phyloP scores from a whole-genome alignment of 176 grass and related monocot genomes.

The Themeda triandra region DNA sequence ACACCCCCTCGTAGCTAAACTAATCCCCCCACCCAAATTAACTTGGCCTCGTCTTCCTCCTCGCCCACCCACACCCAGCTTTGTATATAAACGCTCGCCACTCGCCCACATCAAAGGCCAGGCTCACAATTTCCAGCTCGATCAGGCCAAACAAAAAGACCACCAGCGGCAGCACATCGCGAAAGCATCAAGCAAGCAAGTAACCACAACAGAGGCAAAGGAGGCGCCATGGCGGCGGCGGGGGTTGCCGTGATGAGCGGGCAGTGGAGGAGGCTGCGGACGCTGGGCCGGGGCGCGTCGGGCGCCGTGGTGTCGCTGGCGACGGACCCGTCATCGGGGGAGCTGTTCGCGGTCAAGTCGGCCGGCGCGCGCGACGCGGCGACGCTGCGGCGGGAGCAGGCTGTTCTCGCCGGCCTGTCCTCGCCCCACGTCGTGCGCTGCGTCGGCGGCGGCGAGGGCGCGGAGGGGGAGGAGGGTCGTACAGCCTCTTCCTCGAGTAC shows the following conservation, averaged over 20 bases:
- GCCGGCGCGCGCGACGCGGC: background rate
- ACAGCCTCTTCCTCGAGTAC: constrained; percentile 62
- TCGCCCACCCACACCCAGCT: background rate
- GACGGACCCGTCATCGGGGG: constrained; percentile 28
- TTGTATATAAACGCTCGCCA: constrained; percentile 40
- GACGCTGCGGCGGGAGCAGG: constrained; percentile 47
- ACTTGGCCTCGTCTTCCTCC: background rate
- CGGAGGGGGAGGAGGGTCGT: background rate
- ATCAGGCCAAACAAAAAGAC: constrained; percentile 23
- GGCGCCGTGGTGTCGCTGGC: constrained; percentile 64
- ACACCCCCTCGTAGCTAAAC: constrained; percentile 20
- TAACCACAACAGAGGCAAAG: background rate
- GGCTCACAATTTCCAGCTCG: background rate
- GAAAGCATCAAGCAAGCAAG: background rate
- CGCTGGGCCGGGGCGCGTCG: constrained; percentile 61
- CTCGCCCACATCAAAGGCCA: background rate
- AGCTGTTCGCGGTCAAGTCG: constrained; percentile 76
- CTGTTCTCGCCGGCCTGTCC: constrained; percentile 29
- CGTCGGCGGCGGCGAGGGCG: constrained; percentile 33
- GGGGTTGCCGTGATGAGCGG: constrained; percentile 12
- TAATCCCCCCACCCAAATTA: constrained; percentile 30
- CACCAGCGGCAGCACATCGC: background rate
- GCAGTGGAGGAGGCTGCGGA: constrained; percentile 37
- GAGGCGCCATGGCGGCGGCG: constrained; percentile 21
- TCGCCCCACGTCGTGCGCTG: constrained; percentile 63